Base-by-base conservation (phyloP, 176 grass and related monocot species). In the Zoysia japonica region DNA sequence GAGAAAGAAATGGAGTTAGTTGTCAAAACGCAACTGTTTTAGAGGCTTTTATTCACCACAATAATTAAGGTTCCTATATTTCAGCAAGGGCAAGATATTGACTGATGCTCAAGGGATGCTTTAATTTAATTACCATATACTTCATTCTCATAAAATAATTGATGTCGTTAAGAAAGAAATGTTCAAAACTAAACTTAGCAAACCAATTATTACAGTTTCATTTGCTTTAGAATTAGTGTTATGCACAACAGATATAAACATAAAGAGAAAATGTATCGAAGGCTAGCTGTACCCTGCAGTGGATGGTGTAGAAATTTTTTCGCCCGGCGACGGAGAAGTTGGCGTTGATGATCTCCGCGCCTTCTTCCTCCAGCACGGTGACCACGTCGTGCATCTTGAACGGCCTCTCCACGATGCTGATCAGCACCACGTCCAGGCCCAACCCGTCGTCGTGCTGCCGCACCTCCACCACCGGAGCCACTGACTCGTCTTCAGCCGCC, bases 291-390 rank as follows among this genome's bases (percentile, higher is more conserved):
- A 93, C 93, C 83, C 48, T 73, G 19, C 54, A 89, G 46, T 91
- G 86, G 57, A 97, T 85, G 20, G 65, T 89, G 81, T 85, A 68
- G 60, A 90, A 91, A 17, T 85, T 72, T 46, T 70, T 77, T 42
- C 62, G 47, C 17, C 47, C 81, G n/a, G 78, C 8, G 10, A 65
- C 13, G 9, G 74, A 84, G 63, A 87, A 53, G 70, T 83, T 91
- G 11, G 88, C 88, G n/a, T 60, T 83, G 62, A 76, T 12, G 20
- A 91, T 77, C 20, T 89, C 74, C 0, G 86, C 83, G 1, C 93
- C 93, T 97, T 97, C 90, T 79, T 97, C 88, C 51, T 93, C 84
- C 14, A 91, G 82, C 52, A 97, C 47, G 15, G 46, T 63, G 41
- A 93, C 77, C 37, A 93, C 86, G 52, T 88, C 69, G 16, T 88